A percentile compares a stretch with the other conserved stretches of the same genome.
Evolutionary conservation across 2,329 filamentous ascomycete species (phyloP).

Genomic region (Aspergillus piperis): DNA sequence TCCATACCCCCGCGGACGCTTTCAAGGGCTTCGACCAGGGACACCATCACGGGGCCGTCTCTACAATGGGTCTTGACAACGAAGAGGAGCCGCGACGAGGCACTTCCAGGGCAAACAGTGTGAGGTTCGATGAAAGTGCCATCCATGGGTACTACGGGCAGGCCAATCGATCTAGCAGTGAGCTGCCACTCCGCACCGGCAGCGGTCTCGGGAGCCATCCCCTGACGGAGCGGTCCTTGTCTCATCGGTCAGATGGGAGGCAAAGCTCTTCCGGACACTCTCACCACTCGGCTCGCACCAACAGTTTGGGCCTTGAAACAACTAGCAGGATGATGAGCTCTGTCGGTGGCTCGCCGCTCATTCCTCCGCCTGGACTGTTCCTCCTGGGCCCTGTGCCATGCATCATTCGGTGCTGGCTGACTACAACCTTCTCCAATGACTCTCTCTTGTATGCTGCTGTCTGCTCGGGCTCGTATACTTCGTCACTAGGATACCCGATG

Average conservation of each 20-base stretch:
- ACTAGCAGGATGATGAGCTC: constrained; percentile 66
- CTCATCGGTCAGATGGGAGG: constrained; percentile 92
- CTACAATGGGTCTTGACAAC: constrained; percentile 78
- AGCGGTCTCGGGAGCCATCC: constrained; percentile 76
- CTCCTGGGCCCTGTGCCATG: constrained; percentile 86
- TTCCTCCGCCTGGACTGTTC: constrained; percentile 80
- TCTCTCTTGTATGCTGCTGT: constrained; percentile 88
- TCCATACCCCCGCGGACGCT: constrained; percentile 76
- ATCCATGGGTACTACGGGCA: constrained; percentile 89
- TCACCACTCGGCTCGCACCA: constrained; percentile 74
- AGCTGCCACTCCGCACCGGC: constrained; percentile 75
- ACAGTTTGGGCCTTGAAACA: constrained; percentile 78
- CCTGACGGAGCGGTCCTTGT: constrained; percentile 87
- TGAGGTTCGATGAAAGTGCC: constrained; percentile 95
- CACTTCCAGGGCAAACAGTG: constrained; percentile 91
- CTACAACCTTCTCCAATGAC: constrained; percentile 83
- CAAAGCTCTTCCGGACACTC: constrained; percentile 91
- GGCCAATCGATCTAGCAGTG: constrained; percentile 76
- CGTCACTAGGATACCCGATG: constrained; percentile 74
- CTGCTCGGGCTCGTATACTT: constrained; percentile 88
- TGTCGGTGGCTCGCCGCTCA: constrained; percentile 69
- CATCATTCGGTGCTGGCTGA: constrained; percentile 95
- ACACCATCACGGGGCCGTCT: constrained; percentile 75
- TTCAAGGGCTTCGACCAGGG: constrained; percentile 88
- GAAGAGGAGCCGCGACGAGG: constrained; percentile 85